Evolutionary conservation across 202 grass and related monocot genomes (phyloP).

Genomic region (Sporobolus alterniflorus): DNA sequence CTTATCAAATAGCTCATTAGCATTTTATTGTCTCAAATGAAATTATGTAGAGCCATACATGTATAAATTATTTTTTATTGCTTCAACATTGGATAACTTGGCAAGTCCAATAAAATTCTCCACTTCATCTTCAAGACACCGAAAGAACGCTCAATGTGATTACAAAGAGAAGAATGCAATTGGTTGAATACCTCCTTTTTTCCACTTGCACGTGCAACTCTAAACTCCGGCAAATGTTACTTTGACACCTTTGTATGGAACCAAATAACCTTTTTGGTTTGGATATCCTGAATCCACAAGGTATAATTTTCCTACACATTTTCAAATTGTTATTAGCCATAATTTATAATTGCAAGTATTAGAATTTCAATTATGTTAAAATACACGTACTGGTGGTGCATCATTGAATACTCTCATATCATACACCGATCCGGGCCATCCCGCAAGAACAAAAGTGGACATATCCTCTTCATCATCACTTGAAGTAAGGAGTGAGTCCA

Average conservation of each 20-base stretch:
- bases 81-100: not conserved
- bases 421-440: no score
- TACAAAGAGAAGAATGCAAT: not conserved
- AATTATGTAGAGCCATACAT: no score
- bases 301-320: not conserved
- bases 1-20: no score
- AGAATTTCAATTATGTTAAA: no score
- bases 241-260: not conserved
- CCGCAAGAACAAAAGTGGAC: no score
- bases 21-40: no score
- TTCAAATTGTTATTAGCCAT: no score
- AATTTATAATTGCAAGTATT: no score
- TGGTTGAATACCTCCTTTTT: constrained; percentile 9
- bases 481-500: no score
- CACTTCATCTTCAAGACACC: not conserved
- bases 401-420: no score
- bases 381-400: no score
- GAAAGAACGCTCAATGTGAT: not conserved
- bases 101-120: not conserved
- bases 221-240: not conserved
- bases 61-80: not conserved
- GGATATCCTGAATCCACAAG: not conserved
- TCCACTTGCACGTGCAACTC: not conserved
- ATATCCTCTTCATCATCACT: no score
- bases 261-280: not conserved